Evolutionary conservation across 1,284 basidiomycete genomes (phyloP).

Genomic region (Ustilago esculenta): DNA sequence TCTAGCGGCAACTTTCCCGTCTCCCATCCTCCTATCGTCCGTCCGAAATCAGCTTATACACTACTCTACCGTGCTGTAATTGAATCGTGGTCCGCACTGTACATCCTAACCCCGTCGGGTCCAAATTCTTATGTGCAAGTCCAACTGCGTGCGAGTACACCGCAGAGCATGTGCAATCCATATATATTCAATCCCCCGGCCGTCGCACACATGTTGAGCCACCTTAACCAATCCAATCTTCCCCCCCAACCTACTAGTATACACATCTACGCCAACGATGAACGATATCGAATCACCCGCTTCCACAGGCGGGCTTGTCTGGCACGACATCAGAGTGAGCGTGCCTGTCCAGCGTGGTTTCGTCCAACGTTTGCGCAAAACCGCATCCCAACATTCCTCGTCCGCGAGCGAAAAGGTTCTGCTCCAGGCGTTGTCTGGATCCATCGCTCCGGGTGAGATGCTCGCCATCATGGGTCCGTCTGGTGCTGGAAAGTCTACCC

Average conservation of each 20-base stretch:
- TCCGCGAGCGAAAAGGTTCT: neutral
- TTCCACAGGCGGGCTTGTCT: constrained; percentile 5
- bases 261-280: no score
- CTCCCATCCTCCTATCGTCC: no score
- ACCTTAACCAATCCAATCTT: no score
- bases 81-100: neutral
- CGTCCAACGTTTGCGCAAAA: neutral
- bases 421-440: constrained; percentile 12
- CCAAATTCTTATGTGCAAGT: no score
- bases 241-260: no score
- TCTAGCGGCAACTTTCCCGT: neutral
- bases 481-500: constrained; percentile 68
- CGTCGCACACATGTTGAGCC: no score
- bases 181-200: no score
- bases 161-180: no score
- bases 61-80: neutral
- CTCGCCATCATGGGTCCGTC: constrained; percentile 65
- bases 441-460: constrained; percentile 25
- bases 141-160: no score
- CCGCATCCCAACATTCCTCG: neutral
- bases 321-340: constrained; percentile 11
- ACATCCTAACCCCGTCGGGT: neutral
- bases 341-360: constrained; percentile 7
- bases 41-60: no score
- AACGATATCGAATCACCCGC: constrained; percentile 11